A percentile compares a stretch with the other conserved stretches of the same genome.
phyloP scores from a whole-genome alignment of 2,329 filamentous ascomycete species.

The Penicillium freii region DNA sequence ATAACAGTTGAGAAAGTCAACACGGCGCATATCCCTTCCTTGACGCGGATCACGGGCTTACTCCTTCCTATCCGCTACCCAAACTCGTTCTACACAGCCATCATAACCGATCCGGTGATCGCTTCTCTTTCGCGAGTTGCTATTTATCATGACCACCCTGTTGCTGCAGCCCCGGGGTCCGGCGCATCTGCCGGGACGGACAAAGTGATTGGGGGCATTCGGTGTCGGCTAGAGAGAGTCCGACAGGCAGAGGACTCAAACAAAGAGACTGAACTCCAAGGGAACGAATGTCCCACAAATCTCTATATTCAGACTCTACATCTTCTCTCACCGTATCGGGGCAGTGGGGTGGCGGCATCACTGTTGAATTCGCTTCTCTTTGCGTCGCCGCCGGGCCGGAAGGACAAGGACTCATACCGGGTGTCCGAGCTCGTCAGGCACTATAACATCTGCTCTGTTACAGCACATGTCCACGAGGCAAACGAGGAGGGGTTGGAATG shows the following conservation, averaged over 20 bases:
- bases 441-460: slow-evolving; percentile 53
- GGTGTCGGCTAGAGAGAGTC: slow-evolving; percentile 46
- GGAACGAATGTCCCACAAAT: slow-evolving; percentile 33
- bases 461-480: slow-evolving; percentile 64
- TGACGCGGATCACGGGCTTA: slow-evolving; percentile 58
- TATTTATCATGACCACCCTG: slow-evolving; percentile 53
- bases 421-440: slow-evolving; percentile 44
- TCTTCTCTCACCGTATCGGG: slow-evolving; percentile 59
- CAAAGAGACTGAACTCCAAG: neutral
- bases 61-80: slow-evolving; percentile 63
- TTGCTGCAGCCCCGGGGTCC: slow-evolving; percentile 25
- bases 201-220: slow-evolving; percentile 50
- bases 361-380: slow-evolving; percentile 49
- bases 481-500: slow-evolving; percentile 60
- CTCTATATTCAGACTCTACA: slow-evolving; percentile 63
- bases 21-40: slow-evolving; percentile 53
- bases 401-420: slow-evolving; percentile 9
- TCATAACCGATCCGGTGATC: slow-evolving; percentile 53
- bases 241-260: slow-evolving; percentile 15
- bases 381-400: slow-evolving; percentile 10
- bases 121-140: slow-evolving; percentile 59
- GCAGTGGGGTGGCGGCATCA: slow-evolving; percentile 56
- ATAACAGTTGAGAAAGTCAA: slow-evolving; percentile 54
- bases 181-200: slow-evolving; percentile 33
- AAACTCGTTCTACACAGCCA: slow-evolving; percentile 60